Conservation (phyloP, 2,329 filamentous ascomycete species). For the Fusarium staphyleae region DNA sequence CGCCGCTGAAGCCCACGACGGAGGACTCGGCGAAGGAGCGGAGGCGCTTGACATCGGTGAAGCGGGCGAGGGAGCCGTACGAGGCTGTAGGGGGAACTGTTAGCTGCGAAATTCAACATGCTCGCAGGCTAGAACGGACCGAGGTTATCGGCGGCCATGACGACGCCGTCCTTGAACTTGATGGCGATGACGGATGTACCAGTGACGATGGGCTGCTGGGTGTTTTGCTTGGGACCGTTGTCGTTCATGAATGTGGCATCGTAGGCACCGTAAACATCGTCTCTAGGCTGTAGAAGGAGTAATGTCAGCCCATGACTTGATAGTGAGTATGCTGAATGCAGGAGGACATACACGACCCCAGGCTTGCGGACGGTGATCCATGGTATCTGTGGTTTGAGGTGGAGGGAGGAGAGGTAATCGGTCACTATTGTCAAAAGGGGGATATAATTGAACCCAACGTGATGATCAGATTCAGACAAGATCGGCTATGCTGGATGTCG, state of each 20-base stretch:
- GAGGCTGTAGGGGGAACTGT: slow-evolving; percentile 73
- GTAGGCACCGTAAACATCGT: slow-evolving; percentile 96
- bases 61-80: slow-evolving; percentile 95
- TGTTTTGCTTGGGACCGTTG: slow-evolving; percentile 79
- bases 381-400: slow-evolving; percentile 45
- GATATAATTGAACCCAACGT: background rate
- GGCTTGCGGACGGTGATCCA: slow-evolving; percentile 77
- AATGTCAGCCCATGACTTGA: slow-evolving; percentile 9
- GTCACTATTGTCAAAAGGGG: background rate
- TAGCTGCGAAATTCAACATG: slow-evolving; percentile 6
- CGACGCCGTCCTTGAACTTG: slow-evolving; percentile 96
- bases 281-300: slow-evolving; percentile 74
- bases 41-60: slow-evolving; percentile 95
- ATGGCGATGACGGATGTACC: slow-evolving; percentile 94
- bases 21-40: slow-evolving; percentile 84
- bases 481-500: background rate
- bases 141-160: slow-evolving; percentile 96
- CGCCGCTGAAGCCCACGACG: slow-evolving; percentile 92
- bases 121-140: slow-evolving; percentile 60
- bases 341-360: slow-evolving; percentile 71
- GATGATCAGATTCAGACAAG: too few relatives aligned
- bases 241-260: slow-evolving; percentile 83
- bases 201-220: slow-evolving; percentile 91
- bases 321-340: background rate
- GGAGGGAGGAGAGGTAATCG: background rate